Base-by-base conservation (phyloP, 768 basidiomycete genomes). In the Trametes cingulata region DNA sequence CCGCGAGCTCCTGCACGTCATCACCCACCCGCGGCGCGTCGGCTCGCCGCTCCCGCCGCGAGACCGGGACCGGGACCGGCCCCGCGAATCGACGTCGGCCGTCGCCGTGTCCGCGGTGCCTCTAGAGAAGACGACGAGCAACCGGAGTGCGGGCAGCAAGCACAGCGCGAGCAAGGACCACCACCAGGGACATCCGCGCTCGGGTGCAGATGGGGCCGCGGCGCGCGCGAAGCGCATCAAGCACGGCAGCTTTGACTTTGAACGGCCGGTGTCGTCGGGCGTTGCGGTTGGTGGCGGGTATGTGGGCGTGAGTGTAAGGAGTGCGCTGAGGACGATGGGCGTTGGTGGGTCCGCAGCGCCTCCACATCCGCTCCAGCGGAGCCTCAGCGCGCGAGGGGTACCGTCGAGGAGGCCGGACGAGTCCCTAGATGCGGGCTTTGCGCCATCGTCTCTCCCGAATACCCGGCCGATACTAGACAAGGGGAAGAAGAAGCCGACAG, bases 161-260 rank as follows among this genome's bases (percentile, higher is more conserved):
- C 55, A 56, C 36, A 67, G 68, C 62, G 65, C 52, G 35, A 61
- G 64, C 29, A 57, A 60, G 65, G 62, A 66, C 46, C 42, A 65
- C 49, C 54, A 67, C 22, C 37, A 45, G 29, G 47, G 46, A 6
- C 56, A 65, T 33, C 60, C 63, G 39, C 56, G 56, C 19, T 54
- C 55, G 24, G 63, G 59, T 17, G 40, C 50, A 7, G 60, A 60
- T 19, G 51, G 47, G 14, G 39, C 48, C 4, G 56, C 58, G 17
- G 50, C 61, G 13, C 62, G 58, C 43, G 41, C 61, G n/a, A 69
- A 69, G 29, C 65, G 81, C 1, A 81, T 76, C 41, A 86, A 87
- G 67, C 86, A 87, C 63, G 87, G 87, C 6, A 87, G 85, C 66
- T 90, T 90, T 69, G 88, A 90, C 67, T 90, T 90, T 64, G 89